Percentiles rank a stretch among this genome's conserved stretches.
Evolutionary conservation across 768 basidiomycete genomes (phyloP).

Genomic region (Lactarius vividus): DNA sequence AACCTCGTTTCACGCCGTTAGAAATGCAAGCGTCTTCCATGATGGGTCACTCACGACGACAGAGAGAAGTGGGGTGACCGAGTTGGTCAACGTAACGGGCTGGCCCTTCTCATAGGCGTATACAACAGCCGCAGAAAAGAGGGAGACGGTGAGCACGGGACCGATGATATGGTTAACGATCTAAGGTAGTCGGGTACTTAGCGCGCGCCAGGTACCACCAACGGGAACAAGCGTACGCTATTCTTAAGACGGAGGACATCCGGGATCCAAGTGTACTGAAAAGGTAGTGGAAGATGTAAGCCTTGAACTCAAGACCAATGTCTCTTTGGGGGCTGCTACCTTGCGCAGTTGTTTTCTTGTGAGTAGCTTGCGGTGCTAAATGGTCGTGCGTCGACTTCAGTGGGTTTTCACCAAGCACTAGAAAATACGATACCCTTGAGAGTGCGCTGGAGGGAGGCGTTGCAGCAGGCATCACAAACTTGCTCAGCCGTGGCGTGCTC

Average conservation of each 20-base stretch:
- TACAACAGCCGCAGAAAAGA: conserved; percentile 63
- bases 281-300: neutral
- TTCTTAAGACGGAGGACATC: conserved; percentile 84
- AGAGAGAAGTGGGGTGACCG: conserved; percentile 82
- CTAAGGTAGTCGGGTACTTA: conserved; percentile 37
- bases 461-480: conserved; percentile 9
- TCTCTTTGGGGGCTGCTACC: conserved; percentile 12
- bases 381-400: neutral
- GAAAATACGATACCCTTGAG: neutral
- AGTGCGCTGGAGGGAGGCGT: neutral
- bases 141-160: conserved; percentile 79
- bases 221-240: conserved; percentile 51
- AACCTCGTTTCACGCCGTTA: conserved; percentile 1
- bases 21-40: neutral
- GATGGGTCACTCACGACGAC: conserved; percentile 64
- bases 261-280: conserved; percentile 84
- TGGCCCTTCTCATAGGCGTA: conserved; percentile 59
- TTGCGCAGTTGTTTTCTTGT: conserved; percentile 25
- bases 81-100: conserved; percentile 67
- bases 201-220: conserved; percentile 5
- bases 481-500: neutral
- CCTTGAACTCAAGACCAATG: neutral
- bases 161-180: conserved; percentile 71
- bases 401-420: neutral
- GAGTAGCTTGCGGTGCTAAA: conserved; percentile 26